Conservation (phyloP, 2,329 filamentous ascomycete genomes). For the Cordyceps fumosorosea region DNA sequence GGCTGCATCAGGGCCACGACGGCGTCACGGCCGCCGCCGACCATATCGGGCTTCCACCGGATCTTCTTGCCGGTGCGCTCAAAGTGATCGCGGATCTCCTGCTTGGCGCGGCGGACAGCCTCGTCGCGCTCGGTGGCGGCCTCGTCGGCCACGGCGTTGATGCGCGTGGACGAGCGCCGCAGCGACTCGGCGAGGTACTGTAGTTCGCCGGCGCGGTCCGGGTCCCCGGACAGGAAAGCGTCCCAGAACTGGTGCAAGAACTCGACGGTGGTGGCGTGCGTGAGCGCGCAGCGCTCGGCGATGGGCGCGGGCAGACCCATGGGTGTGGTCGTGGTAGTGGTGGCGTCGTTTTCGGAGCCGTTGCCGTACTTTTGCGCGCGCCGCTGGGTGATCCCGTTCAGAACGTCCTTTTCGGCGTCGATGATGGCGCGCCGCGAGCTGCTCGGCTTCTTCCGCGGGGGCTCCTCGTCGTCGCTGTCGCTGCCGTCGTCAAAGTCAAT, state of each 20-base stretch:
- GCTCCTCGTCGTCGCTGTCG: slow-evolving; percentile 57
- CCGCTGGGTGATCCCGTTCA: slow-evolving; percentile 57
- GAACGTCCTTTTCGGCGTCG: slow-evolving; percentile 58
- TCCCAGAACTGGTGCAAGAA: slow-evolving; percentile 98
- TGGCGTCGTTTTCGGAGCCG: slow-evolving; percentile 26
- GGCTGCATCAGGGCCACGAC: slow-evolving; percentile 73
- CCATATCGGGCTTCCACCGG: slow-evolving; percentile 58
- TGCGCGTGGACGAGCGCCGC: slow-evolving; percentile 66
- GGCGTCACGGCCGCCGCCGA: slow-evolving; percentile 69
- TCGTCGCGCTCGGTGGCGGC: slow-evolving; percentile 68
- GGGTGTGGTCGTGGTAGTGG: slow-evolving; percentile 32
- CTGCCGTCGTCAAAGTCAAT: slow-evolving; percentile 66
- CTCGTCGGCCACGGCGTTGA: slow-evolving; percentile 71
- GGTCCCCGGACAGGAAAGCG: slow-evolving; percentile 81
- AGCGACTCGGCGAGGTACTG: slow-evolving; percentile 78
- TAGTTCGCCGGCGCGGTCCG: slow-evolving; percentile 72
- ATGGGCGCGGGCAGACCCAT: slow-evolving; percentile 51
- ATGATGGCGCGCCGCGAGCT: slow-evolving; percentile 63
- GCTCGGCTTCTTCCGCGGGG: slow-evolving; percentile 46
- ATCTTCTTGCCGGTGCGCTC: slow-evolving; percentile 68
- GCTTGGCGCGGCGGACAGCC: slow-evolving; percentile 60
- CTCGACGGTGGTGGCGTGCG: slow-evolving; percentile 88
- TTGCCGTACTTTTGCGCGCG: slow-evolving; percentile 52
- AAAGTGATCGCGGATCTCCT: slow-evolving; percentile 63
- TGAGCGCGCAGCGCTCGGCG: slow-evolving; percentile 54